Evolutionary conservation across 2,329 filamentous ascomycete species (phyloP), one percentile per base, ranked within the genome.

Genomic region (Ceratocystis diversiconidia): DNA sequence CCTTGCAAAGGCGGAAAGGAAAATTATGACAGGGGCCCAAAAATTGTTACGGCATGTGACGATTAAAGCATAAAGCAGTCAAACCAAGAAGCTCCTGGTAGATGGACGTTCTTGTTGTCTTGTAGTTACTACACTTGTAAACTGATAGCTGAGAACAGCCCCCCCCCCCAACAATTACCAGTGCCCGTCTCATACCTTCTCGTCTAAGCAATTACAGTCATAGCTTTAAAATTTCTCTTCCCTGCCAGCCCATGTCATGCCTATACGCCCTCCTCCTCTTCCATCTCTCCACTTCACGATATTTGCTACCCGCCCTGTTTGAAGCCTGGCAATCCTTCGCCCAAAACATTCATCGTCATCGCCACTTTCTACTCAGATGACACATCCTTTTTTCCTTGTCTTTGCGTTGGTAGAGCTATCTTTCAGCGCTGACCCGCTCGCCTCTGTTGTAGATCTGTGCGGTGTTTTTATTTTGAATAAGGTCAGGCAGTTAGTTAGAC

Each of bases 31-130:
- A 57, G 52, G 52, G 52, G 52, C 52, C 48, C 22, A 30, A 57
- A 57, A 57, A 17, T 30, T 57, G n/a, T 6, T 57, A 15, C 52
- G 32, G 52, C 52, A 57, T 57, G 52, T 57, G 52, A 57, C 52
- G 52, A 19, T 22, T 12, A 50, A 10, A 50, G 12, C 48, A 50
- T 4, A 50, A 22, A 50, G 19, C 48, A 50, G 17, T 8, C 46
- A 50, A 22, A 19, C 46, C n/a, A 22, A 22, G 36, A 41, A 41
- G 36, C 36, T 41, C 36, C 36, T 12, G 10, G 10, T 41, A 41
- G 36, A 41, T 12, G 36, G 36, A 41, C 36, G 12, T 41, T 15
- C 3, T 5, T 41, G 36, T 12, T 41, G 36, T 12, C 10, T 41
- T 12, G 19, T 50, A 50, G 19, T 50, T 25, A n/a, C 46, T 50